These are phyloP conservation scores for Malus hybrid DNA, from an alignment of 331 rosid genomes.

Conservation along the genomic window DNA sequence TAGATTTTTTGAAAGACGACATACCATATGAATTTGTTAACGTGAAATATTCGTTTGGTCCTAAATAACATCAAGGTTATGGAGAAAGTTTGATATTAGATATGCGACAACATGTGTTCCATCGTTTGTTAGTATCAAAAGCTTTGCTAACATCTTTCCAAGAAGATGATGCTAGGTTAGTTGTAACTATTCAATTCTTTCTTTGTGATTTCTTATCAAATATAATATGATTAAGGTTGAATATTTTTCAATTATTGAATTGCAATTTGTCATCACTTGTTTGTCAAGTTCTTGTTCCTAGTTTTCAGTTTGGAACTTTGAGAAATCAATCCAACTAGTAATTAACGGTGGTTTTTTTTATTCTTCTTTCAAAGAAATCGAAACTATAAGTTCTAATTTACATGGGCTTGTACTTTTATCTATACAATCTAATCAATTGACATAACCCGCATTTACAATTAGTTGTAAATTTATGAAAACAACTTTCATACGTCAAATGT, in stretches of 20 bases:
- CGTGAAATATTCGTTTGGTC: background rate
- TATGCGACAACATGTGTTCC: background rate
- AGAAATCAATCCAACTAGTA: background rate
- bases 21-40: background rate
- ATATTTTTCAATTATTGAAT: background rate
- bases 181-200: slow-evolving; percentile 2
- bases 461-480: too few relatives aligned
- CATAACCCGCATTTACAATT: too few relatives aligned
- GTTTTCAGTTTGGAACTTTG: background rate
- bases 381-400: too few relatives aligned
- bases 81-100: background rate
- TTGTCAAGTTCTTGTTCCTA: background rate
- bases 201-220: background rate
- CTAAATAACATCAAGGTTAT: background rate
- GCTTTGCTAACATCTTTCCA: slow-evolving; percentile 9
- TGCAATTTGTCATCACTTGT: background rate
- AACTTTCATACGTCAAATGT: too few relatives aligned
- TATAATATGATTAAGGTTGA: background rate
- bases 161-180: slow-evolving; percentile 7
- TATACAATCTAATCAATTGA: too few relatives aligned
- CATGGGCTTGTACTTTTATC: too few relatives aligned
- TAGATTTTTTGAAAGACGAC: background rate
- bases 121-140: slow-evolving; percentile 7
- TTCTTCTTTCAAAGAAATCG: too few relatives aligned
- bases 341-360: background rate